A percentile compares a stretch with the other conserved stretches of the same genome.
These are phyloP conservation scores for Erythrobasidium hasegawianum DNA, from an alignment of 1,284 basidiomycete species.

Conservation along the genomic window DNA sequence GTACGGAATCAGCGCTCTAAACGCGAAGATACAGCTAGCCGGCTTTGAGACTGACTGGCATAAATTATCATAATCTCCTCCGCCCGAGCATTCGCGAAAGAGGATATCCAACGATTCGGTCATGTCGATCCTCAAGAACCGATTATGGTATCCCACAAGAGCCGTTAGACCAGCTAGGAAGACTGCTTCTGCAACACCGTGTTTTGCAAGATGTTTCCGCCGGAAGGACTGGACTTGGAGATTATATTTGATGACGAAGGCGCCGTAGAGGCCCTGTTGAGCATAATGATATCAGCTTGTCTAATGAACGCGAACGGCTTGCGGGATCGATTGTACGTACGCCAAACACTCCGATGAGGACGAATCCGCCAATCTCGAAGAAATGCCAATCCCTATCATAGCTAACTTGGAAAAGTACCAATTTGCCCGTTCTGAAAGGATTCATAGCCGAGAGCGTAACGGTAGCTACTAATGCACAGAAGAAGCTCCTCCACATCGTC, in stretches of 20 bases:
- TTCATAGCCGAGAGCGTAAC: conserved; percentile 93
- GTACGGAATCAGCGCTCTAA: neutral
- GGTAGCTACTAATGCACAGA: conserved; percentile 94
- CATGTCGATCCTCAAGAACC: conserved; percentile 96
- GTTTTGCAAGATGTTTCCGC: conserved; percentile 74
- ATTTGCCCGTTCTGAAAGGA: conserved; percentile 94
- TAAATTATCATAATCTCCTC: conserved; percentile 83
- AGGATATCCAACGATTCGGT: conserved; percentile 94
- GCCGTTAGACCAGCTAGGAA: conserved; percentile 82
- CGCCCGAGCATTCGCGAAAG: conserved; percentile 85
- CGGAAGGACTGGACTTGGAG: conserved; percentile 91
- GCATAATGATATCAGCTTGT: too few species aligned
- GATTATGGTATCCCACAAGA: conserved; percentile 87
- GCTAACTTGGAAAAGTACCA: conserved; percentile 95
- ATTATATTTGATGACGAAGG: conserved; percentile 95
- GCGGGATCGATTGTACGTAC: conserved; percentile 53
- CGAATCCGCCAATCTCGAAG: conserved; percentile 85
- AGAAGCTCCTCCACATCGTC: conserved; percentile 97
- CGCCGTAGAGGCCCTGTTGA: conserved; percentile 85
- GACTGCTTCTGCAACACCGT: conserved; percentile 86
- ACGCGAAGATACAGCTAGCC: neutral
- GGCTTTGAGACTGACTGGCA: conserved; percentile 72
- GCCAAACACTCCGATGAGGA: conserved; percentile 92
- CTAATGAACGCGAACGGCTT: too few species aligned
- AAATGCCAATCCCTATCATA: conserved; percentile 99